These are phyloP conservation scores for Cerrena zonata DNA, from an alignment of 1,284 basidiomycete genomes.

Conservation along the genomic window DNA sequence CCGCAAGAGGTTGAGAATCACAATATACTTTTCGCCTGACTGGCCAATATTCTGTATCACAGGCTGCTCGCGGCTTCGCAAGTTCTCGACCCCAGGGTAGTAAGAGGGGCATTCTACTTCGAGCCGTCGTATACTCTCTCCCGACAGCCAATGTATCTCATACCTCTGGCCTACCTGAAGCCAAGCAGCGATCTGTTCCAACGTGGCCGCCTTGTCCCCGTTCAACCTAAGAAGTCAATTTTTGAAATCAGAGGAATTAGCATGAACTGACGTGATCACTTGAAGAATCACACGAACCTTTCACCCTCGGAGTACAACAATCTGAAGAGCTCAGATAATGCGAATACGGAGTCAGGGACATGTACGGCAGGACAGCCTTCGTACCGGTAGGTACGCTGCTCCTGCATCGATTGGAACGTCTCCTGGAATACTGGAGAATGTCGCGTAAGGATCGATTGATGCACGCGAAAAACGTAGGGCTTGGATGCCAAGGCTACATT, in stretches of 20 bases:
- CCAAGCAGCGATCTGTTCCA: neutral
- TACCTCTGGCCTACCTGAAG: neutral
- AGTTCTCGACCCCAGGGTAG: neutral
- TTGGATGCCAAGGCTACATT: constrained; percentile 25
- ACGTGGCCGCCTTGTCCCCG: no score
- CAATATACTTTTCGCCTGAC: neutral
- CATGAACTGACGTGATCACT: no score
- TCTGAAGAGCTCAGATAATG: neutral
- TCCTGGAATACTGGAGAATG: constrained; percentile 20
- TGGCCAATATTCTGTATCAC: neutral
- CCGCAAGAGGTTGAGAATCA: neutral
- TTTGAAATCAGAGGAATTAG: no score
- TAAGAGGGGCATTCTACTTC: neutral
- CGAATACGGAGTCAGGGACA: constrained; percentile 18
- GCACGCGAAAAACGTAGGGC: constrained; percentile 15
- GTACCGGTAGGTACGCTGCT: constrained; percentile 21
- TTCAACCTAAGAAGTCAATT: no score
- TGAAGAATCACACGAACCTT: no score
- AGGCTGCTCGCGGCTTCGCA: neutral
- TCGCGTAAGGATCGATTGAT: constrained; percentile 12
- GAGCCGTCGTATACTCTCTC: neutral
- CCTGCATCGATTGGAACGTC: constrained; percentile 31
- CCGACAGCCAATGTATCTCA: neutral
- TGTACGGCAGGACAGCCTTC: constrained; percentile 29
- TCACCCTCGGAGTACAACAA: no score